These are phyloP conservation scores for Cenococcum geophilum DNA, from an alignment of 495 filamentous ascomycete species.

Conservation along the genomic window DNA sequence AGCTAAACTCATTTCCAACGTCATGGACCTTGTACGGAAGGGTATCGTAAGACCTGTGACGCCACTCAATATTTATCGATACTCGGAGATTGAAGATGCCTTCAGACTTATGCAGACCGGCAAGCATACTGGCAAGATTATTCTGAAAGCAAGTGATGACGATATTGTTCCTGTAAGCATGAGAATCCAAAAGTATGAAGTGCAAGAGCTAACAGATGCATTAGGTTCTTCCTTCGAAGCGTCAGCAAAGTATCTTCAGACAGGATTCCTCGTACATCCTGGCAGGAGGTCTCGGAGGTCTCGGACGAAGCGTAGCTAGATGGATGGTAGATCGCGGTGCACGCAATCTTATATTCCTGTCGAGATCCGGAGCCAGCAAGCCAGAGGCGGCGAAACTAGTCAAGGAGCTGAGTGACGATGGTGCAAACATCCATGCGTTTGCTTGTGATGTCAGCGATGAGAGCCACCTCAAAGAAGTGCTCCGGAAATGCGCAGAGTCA, in stretches of 20 bases:
- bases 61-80: neutral
- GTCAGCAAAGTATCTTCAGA: too few species aligned
- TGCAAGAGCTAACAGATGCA: too few species aligned
- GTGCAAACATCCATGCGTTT: neutral
- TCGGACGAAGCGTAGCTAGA: constrained; percentile 13
- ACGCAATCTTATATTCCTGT: constrained; percentile 17
- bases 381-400: neutral
- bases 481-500: neutral
- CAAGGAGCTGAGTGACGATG: neutral
- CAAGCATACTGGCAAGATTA: constrained; percentile 4
- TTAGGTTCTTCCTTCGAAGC: too few species aligned
- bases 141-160: neutral
- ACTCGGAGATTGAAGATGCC: neutral
- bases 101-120: constrained; percentile 4
- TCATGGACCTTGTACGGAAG: neutral
- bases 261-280: constrained; percentile 23
- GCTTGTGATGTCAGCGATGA: neutral
- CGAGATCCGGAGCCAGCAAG: constrained; percentile 1
- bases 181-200: too few species aligned
- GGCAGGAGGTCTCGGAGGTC: constrained; percentile 21
- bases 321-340: constrained; percentile 24
- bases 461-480: neutral
- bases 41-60: neutral
- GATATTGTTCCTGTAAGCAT: neutral
- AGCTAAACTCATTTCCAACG: neutral